Base-by-base conservation (phyloP, 352 stramenopile species). In the Plasmopara viticola region DNA sequence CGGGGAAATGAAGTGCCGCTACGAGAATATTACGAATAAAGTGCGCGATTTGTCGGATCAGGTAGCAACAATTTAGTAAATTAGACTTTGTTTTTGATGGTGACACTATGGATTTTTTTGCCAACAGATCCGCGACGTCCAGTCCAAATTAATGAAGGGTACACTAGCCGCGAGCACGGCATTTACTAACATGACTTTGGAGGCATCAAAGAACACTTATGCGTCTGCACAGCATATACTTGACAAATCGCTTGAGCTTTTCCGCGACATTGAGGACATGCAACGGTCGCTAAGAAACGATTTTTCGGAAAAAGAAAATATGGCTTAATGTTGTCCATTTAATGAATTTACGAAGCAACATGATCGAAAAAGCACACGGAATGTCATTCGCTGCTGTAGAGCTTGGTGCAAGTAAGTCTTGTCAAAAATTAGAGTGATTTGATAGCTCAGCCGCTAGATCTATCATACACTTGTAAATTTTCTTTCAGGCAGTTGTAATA, bases 1-100 rank as follows among this genome's bases (percentile, higher is more conserved):
- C 42, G 76, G 75, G 5, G 72, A 83, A 50, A 81, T 87, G 75
- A 87, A 77, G 53, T 90, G 80, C 48, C 59, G 70, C 33, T 89
- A 86, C 51, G 72, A 57, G 25, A 57, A 72, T 25, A 65, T 90
- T 8, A 56, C 68, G 4, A 64, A 64, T 4, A 73, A 73, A 47
- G 48, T 90, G 13, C 68, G 63, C 4, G 52, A 64, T 38, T 67
- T 90, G n/a, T 72, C 65, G 44, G 53, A 69, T 18, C 67, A 90
- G 62, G 72, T 90, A 52, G 33, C 10, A 48, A 13, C 28, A 20
- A 10, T 20, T 25, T 38, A 15, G 29, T 25, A 6, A 33, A 20
- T 15, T 15, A 13, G 30, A 48, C 28, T 35, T 18, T 48, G 20
- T 6, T 28, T 30, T 14, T 41, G 5, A 6, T 20, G 34, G 47